Evolutionary conservation across 2,329 filamentous ascomycete species (phyloP), one percentile per base, ranked within the genome.

Genomic region (Calycina herbarum): DNA sequence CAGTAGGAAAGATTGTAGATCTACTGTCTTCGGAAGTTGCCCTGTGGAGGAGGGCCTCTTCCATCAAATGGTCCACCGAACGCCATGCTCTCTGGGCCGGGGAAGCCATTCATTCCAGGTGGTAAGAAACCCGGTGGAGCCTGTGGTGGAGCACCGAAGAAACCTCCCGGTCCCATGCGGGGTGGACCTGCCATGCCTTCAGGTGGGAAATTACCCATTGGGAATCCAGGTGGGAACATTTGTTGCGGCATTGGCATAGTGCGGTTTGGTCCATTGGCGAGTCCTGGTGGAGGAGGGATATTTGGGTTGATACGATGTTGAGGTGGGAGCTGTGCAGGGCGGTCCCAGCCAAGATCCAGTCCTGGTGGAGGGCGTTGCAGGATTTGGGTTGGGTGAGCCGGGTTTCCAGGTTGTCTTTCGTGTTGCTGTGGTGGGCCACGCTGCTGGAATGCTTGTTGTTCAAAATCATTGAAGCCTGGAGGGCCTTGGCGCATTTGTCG

Each of bases 181-280:
- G 86, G 86, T 31, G 85, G 85, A 57, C 80, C 81, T 45, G 74
- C 71, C 24, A 86, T 80, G 15, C 77, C 79, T 35, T 85, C 82
- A 0, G 82, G 82, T 54, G 75, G 81, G 73, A 83, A 79, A 24
- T 77, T 78, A 29, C 78, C 79, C 5, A 81, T 82, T 15, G 85
- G 82, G 68, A 88, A 89, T 74, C 84, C 86, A n/a, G 85, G 85
- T 24, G 85, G 85, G 71, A 85, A 88, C 80, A 87, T 86, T 68
- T 82, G 83, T 65, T 74, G 74, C 62, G 83, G 84, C 76, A 86
- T 81, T 17, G 83, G 83, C 68, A 82, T 80, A 69, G 71, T 72
- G 57, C 74, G 72, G n/a, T 69, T 68, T 31, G 68, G 1, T 67
- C 79, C 79, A 42, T 77, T 79, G 27, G 79, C 79, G n/a, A 51